A percentile compares a stretch with the other conserved stretches of the same genome.
phyloP scores from a whole-genome alignment of 148 eudicot species.

The Rheum nobile region DNA sequence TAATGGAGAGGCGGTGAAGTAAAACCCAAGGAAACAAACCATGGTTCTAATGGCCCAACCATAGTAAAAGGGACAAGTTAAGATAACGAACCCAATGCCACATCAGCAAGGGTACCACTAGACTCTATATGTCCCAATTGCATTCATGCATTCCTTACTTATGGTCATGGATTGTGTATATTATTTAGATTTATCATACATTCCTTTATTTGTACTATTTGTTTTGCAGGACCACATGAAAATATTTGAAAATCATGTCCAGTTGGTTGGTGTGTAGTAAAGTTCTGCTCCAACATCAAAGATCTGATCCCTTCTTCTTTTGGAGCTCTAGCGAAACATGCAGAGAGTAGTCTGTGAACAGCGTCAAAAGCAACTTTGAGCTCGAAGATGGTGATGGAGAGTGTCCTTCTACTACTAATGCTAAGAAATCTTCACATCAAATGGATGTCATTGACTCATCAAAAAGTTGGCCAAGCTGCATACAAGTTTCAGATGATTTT shows the following conservation, averaged over 20 bases:
- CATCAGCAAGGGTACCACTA: no score
- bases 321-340: conserved; percentile 11
- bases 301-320: conserved; percentile 23
- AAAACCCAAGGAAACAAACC: no score
- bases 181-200: not conserved
- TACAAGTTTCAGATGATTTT: not conserved
- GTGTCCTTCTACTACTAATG: conserved; percentile 3
- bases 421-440: conserved; percentile 2
- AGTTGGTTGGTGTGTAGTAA: conserved; percentile 35
- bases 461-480: not conserved
- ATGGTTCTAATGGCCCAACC: no score
- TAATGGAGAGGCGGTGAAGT: no score
- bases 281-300: conserved; percentile 31
- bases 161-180: not conserved
- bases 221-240: conserved; percentile 30
- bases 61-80: no score
- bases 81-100: no score
- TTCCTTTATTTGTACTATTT: not conserved
- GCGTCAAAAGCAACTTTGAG: not conserved
- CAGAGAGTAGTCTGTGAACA: conserved; percentile 7
- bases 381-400: conserved; percentile 11
- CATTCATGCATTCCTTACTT: not conserved
- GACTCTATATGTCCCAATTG: no score
- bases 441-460: conserved; percentile 6
- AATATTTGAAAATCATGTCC: conserved; percentile 41